Base-by-base conservation (phyloP, 441 rosid genomes). In the Adansonia madagascariensis region DNA sequence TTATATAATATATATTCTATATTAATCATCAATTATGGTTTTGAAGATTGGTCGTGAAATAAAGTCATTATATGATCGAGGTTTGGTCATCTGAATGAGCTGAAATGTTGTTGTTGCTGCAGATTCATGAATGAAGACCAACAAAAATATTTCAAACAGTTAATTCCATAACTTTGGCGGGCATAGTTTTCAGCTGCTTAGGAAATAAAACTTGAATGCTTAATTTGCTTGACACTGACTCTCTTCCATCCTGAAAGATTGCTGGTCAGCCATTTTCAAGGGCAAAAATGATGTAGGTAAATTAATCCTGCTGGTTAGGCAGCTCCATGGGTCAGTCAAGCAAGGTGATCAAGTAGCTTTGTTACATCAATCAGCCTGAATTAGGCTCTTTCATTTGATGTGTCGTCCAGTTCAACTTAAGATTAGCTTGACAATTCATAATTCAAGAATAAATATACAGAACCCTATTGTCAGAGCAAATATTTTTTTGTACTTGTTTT, bases 171-270 rank as follows among this genome's bases (percentile, higher is more conserved):
- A 49, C 53, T 35, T 2, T 24, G 39, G 4, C 2, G 39, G 39
- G 4, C 4, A 35, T 35, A 35, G 4, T 35, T 35, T 35, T 2
- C 39, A 35, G 39, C 39, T 35, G 39, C 56, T 52, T 52, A 52
- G 56, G 56, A 52, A 15, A 24, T 24, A 24, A 24, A 24, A 24
- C 0, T 24, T 24, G 27, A 24, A 24, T 24, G 27, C 27, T 24
- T 24, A 24, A 24, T 24, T 35, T 63, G 47, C 53, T 63, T 63
- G 50, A 65, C 71, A 43, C 71, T 0, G 31, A 41, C 76, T 0
- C 27, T 81, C 59, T 84, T 90, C 62, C 63, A 65, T 39, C 78
- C 85, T 64, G 69, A 64, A 64, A 64, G n/a, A 24, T 24, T 39
- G 27, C 27, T 64, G 69, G 69, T 39, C 20, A 22, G 69, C 69